Percentiles rank a stretch among this genome's conserved stretches.
Evolutionary conservation across 2,329 filamentous ascomycete genomes (phyloP).

Genomic region (Penicillium sp.): DNA sequence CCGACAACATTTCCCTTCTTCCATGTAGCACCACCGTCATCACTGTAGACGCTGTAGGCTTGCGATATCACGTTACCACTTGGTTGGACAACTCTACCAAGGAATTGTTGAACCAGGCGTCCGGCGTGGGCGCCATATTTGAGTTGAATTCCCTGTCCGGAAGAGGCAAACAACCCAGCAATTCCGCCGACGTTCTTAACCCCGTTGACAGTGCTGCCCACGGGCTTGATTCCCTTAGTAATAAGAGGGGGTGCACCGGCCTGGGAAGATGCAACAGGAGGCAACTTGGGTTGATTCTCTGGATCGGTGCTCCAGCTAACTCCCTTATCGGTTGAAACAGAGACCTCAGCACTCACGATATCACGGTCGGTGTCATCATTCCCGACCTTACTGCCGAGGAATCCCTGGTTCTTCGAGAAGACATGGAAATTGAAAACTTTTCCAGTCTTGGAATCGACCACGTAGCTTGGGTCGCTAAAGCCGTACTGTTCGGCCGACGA

Average conservation of each 20-base stretch:
- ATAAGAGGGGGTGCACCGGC: not conserved
- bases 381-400: not conserved
- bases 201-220: not conserved
- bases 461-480: not conserved
- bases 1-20: not conserved
- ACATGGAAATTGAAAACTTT: not conserved
- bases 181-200: not conserved
- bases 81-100: not conserved
- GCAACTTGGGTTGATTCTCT: not conserved
- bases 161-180: not conserved
- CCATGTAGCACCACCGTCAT: not conserved
- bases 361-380: not conserved
- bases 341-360: not conserved
- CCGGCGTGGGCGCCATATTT: not conserved
- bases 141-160: not conserved
- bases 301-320: not conserved
- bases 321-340: not conserved
- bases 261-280: not conserved
- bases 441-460: not conserved
- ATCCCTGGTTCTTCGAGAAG: not conserved
- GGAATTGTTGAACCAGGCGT: not conserved
- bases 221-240: not conserved
- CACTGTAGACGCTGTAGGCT: not conserved
- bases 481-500: not conserved
- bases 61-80: not conserved